phyloP scores from a whole-genome alignment of 1,139 yeast genomes.

The Kodamaea alishanica region DNA sequence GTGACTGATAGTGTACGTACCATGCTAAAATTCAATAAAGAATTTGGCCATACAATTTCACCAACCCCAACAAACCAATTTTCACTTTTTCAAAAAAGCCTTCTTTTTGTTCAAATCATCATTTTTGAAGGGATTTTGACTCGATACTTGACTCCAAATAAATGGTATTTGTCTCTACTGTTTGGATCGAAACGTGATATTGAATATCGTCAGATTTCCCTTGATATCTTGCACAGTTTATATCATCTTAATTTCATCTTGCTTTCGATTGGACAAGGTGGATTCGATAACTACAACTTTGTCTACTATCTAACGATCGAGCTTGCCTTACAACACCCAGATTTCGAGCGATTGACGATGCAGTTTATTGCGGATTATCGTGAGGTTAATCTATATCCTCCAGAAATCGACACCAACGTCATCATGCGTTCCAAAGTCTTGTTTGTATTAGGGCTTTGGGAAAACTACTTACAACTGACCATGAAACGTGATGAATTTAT shows the following conservation, averaged over 20 bases:
- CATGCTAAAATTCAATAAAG: constrained; percentile 27
- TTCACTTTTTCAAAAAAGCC: constrained; percentile 22
- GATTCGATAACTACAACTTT: constrained; percentile 67
- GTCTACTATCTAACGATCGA: constrained; percentile 55
- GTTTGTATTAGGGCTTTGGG: constrained; percentile 58
- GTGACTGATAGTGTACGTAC: constrained; percentile 19
- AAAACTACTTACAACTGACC: constrained; percentile 46
- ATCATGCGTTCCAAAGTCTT: constrained; percentile 49
- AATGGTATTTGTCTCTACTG: constrained; percentile 10
- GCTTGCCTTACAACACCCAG: constrained; percentile 28
- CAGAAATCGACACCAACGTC: constrained; percentile 28
- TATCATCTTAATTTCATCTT: constrained; percentile 54
- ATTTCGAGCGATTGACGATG: constrained; percentile 37
- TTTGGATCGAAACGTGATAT: constrained; percentile 11
- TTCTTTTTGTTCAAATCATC: constrained; percentile 49
- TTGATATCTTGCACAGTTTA: constrained; percentile 43
- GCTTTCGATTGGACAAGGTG: constrained; percentile 62
- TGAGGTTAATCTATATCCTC: constrained; percentile 37
- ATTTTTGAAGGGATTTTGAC: constrained; percentile 56
- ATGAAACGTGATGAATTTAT: constrained; percentile 22
- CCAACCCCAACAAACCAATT: no score
- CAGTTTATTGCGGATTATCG: constrained; percentile 39
- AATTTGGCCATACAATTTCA: constrained; percentile 12
- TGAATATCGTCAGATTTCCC: constrained; percentile 30
- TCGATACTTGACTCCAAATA: constrained; percentile 26